phyloP scores from a whole-genome alignment of 163 green algal species.

The Trebouxiophyceae sp. region DNA sequence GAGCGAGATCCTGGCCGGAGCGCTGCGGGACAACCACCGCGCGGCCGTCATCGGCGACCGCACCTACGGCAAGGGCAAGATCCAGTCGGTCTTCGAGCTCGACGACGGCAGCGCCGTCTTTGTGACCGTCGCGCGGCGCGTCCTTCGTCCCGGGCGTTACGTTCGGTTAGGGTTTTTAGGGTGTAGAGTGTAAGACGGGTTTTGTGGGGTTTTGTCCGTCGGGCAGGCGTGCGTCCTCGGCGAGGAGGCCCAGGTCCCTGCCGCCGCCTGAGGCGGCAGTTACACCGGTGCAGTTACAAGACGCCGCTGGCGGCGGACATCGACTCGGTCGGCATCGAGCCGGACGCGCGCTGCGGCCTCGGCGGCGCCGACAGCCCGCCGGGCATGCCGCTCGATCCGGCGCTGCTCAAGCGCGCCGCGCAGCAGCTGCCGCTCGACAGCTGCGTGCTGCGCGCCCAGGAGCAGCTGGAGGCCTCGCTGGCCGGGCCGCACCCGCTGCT shows the following conservation, averaged over 20 bases:
- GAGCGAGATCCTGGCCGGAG: constrained; percentile 82
- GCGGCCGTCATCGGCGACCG: constrained; percentile 72
- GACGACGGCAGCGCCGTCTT: constrained; percentile 86
- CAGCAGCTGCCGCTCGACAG: constrained; percentile 32
- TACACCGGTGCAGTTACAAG: background rate
- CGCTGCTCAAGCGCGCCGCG: background rate
- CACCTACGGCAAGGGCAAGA: constrained; percentile 83
- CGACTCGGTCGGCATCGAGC: constrained; percentile 53
- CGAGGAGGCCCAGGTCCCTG: background rate
- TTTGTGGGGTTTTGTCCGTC: background rate
- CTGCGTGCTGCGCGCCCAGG: too few relatives aligned
- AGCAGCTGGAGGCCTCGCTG: too few relatives aligned
- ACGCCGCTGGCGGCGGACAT: constrained; percentile 26
- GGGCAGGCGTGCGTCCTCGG: background rate
- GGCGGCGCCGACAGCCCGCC: background rate
- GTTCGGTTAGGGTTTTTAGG: too few relatives aligned
- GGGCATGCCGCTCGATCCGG: constrained; percentile 8
- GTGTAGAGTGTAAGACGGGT: too few relatives aligned
- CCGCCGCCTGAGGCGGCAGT: background rate
- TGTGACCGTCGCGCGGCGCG: constrained; percentile 85
- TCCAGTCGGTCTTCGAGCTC: constrained; percentile 80
- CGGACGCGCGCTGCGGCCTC: constrained; percentile 46
- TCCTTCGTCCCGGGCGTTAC: background rate
- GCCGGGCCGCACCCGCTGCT: too few relatives aligned
- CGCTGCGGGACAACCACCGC: constrained; percentile 77